Evolutionary conservation across 495 filamentous ascomycete genomes (phyloP).

Genomic region (Annulohypoxylon maeteangense): DNA sequence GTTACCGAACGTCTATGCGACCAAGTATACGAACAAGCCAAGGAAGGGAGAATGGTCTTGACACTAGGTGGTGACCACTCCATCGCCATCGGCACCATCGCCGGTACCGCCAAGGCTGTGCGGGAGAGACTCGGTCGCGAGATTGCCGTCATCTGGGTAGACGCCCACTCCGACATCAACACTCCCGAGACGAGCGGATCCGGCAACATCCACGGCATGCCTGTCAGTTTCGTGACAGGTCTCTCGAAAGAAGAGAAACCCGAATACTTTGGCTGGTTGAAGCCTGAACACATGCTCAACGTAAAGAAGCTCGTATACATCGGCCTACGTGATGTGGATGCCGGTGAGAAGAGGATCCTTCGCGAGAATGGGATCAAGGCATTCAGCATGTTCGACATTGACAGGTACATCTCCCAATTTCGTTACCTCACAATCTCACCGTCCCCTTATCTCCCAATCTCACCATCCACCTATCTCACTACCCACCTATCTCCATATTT

Average conservation of each 20-base stretch:
- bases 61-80: slow-evolving; percentile 97
- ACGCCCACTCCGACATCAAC: slow-evolving; percentile 98
- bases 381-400: slow-evolving; percentile 98
- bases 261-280: slow-evolving; percentile 89
- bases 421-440: too few relatives aligned
- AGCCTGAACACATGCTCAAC: slow-evolving; percentile 67
- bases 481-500: too few relatives aligned
- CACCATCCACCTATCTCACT: too few relatives aligned
- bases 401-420: slow-evolving; percentile 77
- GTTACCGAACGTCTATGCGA: slow-evolving; percentile 83
- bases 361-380: slow-evolving; percentile 90
- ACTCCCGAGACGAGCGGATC: slow-evolving; percentile 88
- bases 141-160: slow-evolving; percentile 96
- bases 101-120: slow-evolving; percentile 84
- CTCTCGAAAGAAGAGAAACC: slow-evolving; percentile 76
- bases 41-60: slow-evolving; percentile 84
- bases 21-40: slow-evolving; percentile 89
- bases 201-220: slow-evolving; percentile 99
- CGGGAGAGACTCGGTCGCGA: slow-evolving; percentile 83
- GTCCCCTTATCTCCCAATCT: too few relatives aligned
- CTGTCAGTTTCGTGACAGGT: slow-evolving; percentile 89
- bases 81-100: slow-evolving; percentile 93
- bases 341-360: slow-evolving; percentile 89
- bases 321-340: slow-evolving; percentile 90
- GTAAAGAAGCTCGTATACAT: slow-evolving; percentile 96